Base-by-base conservation (phyloP, 2,329 filamentous ascomycete species). In the Phialophora verrucosa region DNA sequence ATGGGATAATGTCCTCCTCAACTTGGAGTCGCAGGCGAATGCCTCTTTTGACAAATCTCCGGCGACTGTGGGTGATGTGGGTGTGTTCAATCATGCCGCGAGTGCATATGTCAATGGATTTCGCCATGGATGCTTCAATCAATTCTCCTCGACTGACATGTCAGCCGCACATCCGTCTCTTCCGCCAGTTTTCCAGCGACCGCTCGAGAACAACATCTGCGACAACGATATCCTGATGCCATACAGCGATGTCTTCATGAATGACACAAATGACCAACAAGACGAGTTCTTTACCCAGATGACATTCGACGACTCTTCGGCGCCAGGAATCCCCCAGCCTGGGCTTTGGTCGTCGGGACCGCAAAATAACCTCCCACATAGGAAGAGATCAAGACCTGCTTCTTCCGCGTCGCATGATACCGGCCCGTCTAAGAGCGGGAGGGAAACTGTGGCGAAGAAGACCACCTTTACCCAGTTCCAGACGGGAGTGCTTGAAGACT, bases 311-410 rank as follows among this genome's bases (percentile, higher is more conserved):
- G 17, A 17, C 38, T 44, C 2, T 20, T 8, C 17, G 14, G 38
- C 6, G 14, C 17, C 38, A n/a, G 38, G 38, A 44, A 7, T 7
- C 17, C 17, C 17, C 17, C 17, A 1, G 14, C 17, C 38, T 44
- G 14, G 17, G 17, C 38, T 20, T n/a, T 20, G 4, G 38, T n/a
- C 17, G 17, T 7, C 38, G 7, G 17, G n/a, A n/a, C 17, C 38
- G 6, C 38, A 44, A 20, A 7, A 17, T n/a, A 17, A 7, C 6
- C 17, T 44, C 8, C n/a, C 17, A n/a, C 38, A 44, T n/a, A 44
- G 6, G 38, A 55, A 55, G 53, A 55, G 53, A 35, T n/a, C 25
- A 35, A 55, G 53, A 20, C 27, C 29, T 11, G 14, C n/a, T 29
- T 53, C 23, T n/a, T 17, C 20, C 4, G 4, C 14, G 11, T 53